Percentiles rank a stretch among this genome's conserved stretches.
Conservation (phyloP, 2,329 filamentous ascomycete species). For the Colletotrichum acutatum region DNA sequence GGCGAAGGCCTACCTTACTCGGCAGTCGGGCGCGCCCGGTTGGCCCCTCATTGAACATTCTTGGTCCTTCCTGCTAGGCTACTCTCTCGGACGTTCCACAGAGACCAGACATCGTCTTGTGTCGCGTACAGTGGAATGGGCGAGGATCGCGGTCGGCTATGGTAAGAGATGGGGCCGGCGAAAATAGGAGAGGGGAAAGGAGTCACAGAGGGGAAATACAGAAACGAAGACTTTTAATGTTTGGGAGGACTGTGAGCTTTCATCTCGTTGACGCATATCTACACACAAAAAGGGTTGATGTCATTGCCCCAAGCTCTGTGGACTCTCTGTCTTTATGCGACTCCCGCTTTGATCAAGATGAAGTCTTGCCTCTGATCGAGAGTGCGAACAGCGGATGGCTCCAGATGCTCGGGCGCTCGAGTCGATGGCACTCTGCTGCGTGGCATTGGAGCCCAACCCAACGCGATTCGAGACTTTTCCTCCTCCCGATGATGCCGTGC, state of each 20-base stretch:
- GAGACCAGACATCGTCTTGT: conserved; percentile 20
- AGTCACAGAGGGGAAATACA: not conserved
- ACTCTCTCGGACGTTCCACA: conserved; percentile 16
- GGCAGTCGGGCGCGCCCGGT: not conserved
- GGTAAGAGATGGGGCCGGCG: not conserved
- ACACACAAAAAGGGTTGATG: not conserved
- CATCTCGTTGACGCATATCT: not conserved
- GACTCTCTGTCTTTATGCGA: not conserved
- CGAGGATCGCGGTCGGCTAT: conserved; percentile 18
- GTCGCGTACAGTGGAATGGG: conserved; percentile 34
- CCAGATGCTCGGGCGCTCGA: not conserved
- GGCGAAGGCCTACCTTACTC: not conserved
- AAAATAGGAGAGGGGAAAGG: not conserved
- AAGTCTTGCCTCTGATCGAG: not conserved
- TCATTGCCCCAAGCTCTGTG: conserved; percentile 2
- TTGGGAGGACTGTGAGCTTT: not conserved
- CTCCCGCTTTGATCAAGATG: not conserved
- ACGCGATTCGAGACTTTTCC: not conserved
- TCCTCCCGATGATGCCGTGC: not conserved
- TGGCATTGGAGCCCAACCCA: not conserved
- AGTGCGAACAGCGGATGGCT: not conserved
- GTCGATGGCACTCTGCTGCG: not conserved
- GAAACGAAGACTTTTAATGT: not conserved
- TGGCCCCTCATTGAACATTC: not conserved
- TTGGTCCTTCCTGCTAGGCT: not conserved